Evolutionary conservation across 78 protist genomes (phyloP).

Genomic region (Chrysochromulina tobinii): DNA sequence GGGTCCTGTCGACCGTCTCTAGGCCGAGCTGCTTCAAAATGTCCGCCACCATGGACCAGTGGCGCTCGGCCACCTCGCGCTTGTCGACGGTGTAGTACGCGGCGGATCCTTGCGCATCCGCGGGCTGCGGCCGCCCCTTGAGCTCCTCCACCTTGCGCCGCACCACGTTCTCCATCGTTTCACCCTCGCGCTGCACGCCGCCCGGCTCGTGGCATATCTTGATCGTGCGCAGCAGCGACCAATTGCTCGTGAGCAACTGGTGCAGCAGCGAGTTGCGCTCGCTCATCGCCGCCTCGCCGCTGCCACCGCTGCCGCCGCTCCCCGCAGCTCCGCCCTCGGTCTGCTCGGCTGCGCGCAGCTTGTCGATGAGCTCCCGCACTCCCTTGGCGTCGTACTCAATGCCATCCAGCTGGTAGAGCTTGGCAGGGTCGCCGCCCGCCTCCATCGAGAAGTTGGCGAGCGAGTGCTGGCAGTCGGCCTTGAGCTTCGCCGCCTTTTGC

Average conservation of each 20-base stretch:
- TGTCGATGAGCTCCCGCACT: background rate
- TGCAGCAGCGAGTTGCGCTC: background rate
- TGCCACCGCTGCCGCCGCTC: too few relatives aligned
- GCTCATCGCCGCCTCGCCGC: background rate
- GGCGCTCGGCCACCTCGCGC: background rate
- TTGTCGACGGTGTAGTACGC: background rate
- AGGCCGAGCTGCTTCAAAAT: background rate
- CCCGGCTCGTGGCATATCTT: background rate
- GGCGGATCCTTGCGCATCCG: too few relatives aligned
- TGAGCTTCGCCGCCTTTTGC: background rate
- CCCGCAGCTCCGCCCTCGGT: too few relatives aligned
- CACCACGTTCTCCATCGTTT: background rate
- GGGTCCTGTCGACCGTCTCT: background rate
- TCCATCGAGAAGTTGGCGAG: background rate
- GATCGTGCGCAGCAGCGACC: background rate
- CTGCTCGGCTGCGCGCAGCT: background rate
- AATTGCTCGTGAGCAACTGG: background rate
- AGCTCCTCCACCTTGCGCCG: background rate
- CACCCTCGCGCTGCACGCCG: background rate
- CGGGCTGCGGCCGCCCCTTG: too few relatives aligned
- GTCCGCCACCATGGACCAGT: background rate
- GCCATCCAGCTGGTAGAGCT: background rate
- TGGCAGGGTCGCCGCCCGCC: background rate
- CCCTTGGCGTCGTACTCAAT: slow-evolving; percentile 10
- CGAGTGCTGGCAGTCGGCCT: slow-evolving; percentile 4